Percentiles rank a stretch among this genome's conserved stretches.
phyloP scores from a whole-genome alignment of 495 filamentous ascomycete genomes.

The Polyplosphaeria fusca region DNA sequence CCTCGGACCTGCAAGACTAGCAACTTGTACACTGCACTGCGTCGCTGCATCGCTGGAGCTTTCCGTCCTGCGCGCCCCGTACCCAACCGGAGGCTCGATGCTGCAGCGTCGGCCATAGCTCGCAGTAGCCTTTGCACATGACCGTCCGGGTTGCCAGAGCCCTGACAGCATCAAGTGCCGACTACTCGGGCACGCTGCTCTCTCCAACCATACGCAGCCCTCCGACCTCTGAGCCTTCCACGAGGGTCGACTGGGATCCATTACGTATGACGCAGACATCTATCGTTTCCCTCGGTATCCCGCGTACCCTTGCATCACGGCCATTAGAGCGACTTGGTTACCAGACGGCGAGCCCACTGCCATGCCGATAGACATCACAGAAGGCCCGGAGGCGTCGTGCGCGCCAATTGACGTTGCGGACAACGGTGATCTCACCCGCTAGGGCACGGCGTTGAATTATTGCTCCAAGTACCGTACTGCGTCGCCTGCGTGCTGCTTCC shows the following conservation, averaged over 20 bases:
- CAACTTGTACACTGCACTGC: background rate
- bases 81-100: conserved; percentile 14
- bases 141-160: conserved; percentile 6
- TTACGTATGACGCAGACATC: conserved; percentile 15
- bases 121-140: conserved; percentile 8
- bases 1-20: background rate
- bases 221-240: background rate
- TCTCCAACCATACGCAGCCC: conserved; percentile 8
- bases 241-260: no score
- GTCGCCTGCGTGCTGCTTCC: no score
- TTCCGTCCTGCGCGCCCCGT: background rate
- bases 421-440: no score
- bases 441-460: no score
- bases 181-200: background rate
- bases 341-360: no score
- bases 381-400: no score
- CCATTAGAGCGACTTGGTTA: no score
- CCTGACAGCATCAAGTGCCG: conserved; percentile 13
- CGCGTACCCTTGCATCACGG: no score
- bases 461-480: no score
- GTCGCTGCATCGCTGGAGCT: background rate
- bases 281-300: no score
- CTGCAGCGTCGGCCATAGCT: conserved; percentile 13
- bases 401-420: no score
- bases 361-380: no score